Base-by-base conservation (phyloP, 2,329 filamentous ascomycete species). In the Apiospora hydei region DNA sequence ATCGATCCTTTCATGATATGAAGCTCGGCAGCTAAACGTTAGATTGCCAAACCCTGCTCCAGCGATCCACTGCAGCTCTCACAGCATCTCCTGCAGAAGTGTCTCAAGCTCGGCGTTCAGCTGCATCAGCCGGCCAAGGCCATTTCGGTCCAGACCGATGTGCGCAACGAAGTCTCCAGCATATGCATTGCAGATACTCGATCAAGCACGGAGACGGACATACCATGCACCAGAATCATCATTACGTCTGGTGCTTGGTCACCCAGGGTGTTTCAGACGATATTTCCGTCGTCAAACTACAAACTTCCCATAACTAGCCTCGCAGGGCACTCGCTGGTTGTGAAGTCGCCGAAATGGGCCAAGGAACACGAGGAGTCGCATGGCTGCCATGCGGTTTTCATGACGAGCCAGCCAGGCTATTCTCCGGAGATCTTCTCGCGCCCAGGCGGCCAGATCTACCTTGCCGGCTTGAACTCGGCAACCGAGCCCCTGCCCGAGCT, bases 211-310 rank as follows among this genome's bases (percentile, higher is more conserved):
- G 85, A 87, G 77, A 83, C 81, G 2, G 83, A 88, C 61, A 78
- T 95, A 2, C 86, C 90, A 0, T 94, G 92, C 77, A 89, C 87
- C 0, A 88, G 88, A 14, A 79, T 96, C 34, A 83, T 95, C 21
- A 86, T 96, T 73, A 83, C 92, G 0, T 88, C 92, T 0, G 93
- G 93, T 3, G 88, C 90, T 3, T 96, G 94, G 93, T 92, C 92
- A 0, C 86, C 89, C 0, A 81, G 82, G 44, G 89, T 94, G n/a
- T 92, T 94, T 78, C 76, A 82, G 2, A 82, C 84, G 0, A 86
- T 96, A 21, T 95, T 96, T 77, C 89, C 89, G 0, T 77, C 80
- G 0, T 86, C 91, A 0, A 77, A 77, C 3, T 77, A 86, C 1
- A 79, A 83, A 14, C 82, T 95, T 30, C 88, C 90, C 0, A 84